phyloP scores from a whole-genome alignment of 306 rosid species.

The Benincasa hispida region DNA sequence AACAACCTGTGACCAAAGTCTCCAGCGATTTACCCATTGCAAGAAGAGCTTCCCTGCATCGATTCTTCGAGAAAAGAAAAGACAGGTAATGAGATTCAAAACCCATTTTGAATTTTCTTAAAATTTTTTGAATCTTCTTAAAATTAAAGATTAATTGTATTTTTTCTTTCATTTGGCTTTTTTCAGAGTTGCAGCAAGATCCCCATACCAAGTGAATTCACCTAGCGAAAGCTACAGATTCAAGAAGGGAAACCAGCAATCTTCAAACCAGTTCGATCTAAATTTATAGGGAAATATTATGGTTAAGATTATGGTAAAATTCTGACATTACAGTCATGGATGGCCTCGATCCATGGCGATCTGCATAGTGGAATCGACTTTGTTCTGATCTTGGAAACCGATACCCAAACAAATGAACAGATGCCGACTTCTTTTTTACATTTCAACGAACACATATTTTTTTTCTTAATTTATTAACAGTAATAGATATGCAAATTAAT shows the following conservation, averaged over 20 bases:
- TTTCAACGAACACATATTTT: not conserved
- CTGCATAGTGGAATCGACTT: conserved; percentile 73
- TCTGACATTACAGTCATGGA: not conserved
- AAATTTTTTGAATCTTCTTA: not conserved
- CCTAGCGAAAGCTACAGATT: not conserved
- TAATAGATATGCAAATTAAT: not conserved
- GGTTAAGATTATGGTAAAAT: not conserved
- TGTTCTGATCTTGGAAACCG: conserved; percentile 33
- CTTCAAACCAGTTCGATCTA: not conserved
- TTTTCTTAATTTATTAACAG: not conserved
- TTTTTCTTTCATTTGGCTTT: not conserved
- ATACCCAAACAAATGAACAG: no score
- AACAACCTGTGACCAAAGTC: conserved; percentile 16
- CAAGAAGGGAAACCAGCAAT: not conserved
- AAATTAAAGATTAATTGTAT: no score
- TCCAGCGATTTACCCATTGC: conserved; percentile 61
- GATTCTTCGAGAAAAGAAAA: conserved; percentile 82
- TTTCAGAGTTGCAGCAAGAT: conserved; percentile 50
- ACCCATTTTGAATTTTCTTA: not conserved
- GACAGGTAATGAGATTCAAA: conserved; percentile 43
- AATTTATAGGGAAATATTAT: not conserved
- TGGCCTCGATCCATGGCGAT: conserved; percentile 61
- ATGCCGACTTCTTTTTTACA: no score
- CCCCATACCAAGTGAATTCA: conserved; percentile 50
- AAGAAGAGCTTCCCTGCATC: conserved; percentile 77